These are phyloP conservation scores for Pythium phragmitis DNA, from an alignment of 352 stramenopile genomes.

Conservation along the genomic window DNA sequence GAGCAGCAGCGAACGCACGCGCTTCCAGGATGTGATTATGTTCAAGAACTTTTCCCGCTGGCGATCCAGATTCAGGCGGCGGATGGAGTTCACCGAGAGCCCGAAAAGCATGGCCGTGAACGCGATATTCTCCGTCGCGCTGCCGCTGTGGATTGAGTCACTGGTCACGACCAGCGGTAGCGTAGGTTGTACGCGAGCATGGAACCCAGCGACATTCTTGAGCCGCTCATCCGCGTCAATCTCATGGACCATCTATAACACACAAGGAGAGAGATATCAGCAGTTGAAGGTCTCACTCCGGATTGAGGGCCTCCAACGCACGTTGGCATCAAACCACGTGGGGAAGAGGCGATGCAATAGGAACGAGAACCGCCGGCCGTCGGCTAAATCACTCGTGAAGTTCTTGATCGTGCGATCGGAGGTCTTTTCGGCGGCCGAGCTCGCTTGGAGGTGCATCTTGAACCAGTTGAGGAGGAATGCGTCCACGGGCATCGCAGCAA, in stretches of 20 bases:
- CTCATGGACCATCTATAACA: conserved; percentile 70
- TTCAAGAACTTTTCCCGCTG: conserved; percentile 38
- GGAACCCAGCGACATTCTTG: conserved; percentile 68
- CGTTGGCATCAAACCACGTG: conserved; percentile 62
- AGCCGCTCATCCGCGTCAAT: conserved; percentile 70
- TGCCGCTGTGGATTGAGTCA: conserved; percentile 68
- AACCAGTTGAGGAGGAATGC: conserved; percentile 75
- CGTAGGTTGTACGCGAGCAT: conserved; percentile 58
- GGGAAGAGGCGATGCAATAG: conserved; percentile 74
- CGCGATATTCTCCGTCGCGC: conserved; percentile 65
- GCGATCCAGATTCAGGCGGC: conserved; percentile 35
- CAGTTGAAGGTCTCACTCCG: too few relatives aligned
- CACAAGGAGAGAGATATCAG: not conserved
- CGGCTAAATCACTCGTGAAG: conserved; percentile 68
- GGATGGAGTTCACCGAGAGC: conserved; percentile 36
- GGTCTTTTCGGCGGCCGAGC: conserved; percentile 56
- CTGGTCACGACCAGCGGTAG: conserved; percentile 66
- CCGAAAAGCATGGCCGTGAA: conserved; percentile 83
- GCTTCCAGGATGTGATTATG: conserved; percentile 68
- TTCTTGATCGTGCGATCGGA: conserved; percentile 76
- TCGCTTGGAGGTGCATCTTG: conserved; percentile 69
- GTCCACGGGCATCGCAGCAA: conserved; percentile 74
- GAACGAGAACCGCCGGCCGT: conserved; percentile 67
- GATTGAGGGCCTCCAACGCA: conserved; percentile 19
- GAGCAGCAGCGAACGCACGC: conserved; percentile 57